Evolutionary conservation across 2,329 filamentous ascomycete genomes (phyloP).

Genomic region (Colletotrichum euphorbiae): DNA sequence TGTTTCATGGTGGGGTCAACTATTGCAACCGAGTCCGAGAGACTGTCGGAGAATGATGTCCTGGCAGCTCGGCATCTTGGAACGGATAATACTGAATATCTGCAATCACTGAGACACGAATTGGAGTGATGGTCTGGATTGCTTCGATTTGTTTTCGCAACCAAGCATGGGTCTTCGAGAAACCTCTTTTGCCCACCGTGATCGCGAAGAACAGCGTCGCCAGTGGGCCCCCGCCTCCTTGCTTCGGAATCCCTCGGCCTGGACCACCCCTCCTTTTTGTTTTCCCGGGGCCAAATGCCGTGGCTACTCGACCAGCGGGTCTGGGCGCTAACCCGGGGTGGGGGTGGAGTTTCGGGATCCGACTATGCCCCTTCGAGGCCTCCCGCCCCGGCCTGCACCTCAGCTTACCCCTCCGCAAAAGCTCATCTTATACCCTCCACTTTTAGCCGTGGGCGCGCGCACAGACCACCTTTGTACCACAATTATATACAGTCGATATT

Average conservation of each 20-base stretch:
- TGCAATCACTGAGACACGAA: neutral
- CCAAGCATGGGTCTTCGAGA: no score
- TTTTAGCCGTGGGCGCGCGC: no score
- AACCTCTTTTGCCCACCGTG: no score
- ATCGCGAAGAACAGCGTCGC: neutral
- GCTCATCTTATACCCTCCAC: no score
- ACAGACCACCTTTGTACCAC: no score
- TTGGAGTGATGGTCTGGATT: neutral
- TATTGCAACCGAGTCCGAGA: neutral
- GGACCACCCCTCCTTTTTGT: constrained; percentile 16
- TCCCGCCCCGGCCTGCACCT: no score
- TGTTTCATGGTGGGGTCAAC: neutral
- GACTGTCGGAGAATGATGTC: neutral
- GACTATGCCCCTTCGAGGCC: neutral
- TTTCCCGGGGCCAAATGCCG: constrained; percentile 29
- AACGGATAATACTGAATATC: no score
- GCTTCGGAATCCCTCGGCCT: constrained; percentile 16
- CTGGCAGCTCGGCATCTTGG: no score
- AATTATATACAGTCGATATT: no score
- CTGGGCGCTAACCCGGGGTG: neutral
- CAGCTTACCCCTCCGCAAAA: no score
- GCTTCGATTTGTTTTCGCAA: no score
- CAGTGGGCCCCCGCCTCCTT: constrained; percentile 6
- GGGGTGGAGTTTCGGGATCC: no score
- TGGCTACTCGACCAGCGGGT: neutral